phyloP scores from a whole-genome alignment of 192 early-diverging fungal genomes.

The Dissophora ornata region DNA sequence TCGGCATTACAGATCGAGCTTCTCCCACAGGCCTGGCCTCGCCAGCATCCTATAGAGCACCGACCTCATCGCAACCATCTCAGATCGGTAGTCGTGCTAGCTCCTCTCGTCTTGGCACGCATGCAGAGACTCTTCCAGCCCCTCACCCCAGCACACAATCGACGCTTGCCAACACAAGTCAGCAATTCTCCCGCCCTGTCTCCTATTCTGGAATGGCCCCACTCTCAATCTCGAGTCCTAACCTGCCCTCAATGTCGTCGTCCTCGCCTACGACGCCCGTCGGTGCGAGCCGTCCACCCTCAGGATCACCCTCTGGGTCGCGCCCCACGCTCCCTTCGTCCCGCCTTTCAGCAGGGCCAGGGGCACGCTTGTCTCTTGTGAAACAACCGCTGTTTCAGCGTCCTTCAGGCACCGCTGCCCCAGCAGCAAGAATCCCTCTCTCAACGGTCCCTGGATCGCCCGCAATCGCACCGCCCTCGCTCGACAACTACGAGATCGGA shows the following conservation, averaged over 20 bases:
- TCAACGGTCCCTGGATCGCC: slow-evolving; percentile 17
- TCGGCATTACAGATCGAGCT: slow-evolving; percentile 24
- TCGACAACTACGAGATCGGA: slow-evolving; percentile 57
- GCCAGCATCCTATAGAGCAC: slow-evolving; percentile 13
- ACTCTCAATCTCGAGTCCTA: slow-evolving; percentile 27
- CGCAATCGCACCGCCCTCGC: slow-evolving; percentile 49
- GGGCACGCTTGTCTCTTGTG: slow-evolving; percentile 19
- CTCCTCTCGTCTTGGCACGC: slow-evolving; percentile 16
- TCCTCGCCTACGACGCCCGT: slow-evolving; percentile 25
- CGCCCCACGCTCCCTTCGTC: slow-evolving; percentile 17
- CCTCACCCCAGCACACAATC: not conserved
- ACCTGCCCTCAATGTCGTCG: slow-evolving; percentile 32
- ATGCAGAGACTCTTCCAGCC: slow-evolving; percentile 1
- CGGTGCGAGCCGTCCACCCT: slow-evolving; percentile 7
- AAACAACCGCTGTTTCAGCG: slow-evolving; percentile 39
- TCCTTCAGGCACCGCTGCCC: slow-evolving; percentile 10
- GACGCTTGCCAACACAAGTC: slow-evolving; percentile 8
- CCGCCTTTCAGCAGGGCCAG: slow-evolving; percentile 25
- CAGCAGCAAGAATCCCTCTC: slow-evolving; percentile 26
- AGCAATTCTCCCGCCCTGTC: slow-evolving; percentile 25
- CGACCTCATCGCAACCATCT: slow-evolving; percentile 26
- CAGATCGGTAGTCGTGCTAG: slow-evolving; percentile 42
- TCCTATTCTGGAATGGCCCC: slow-evolving; percentile 35
- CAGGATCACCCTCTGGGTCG: slow-evolving; percentile 40
- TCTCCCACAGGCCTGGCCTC: slow-evolving; percentile 28